Evolutionary conservation across 2,329 filamentous ascomycete species (phyloP).

Genomic region (Phaeosphaeriaceae sp.): DNA sequence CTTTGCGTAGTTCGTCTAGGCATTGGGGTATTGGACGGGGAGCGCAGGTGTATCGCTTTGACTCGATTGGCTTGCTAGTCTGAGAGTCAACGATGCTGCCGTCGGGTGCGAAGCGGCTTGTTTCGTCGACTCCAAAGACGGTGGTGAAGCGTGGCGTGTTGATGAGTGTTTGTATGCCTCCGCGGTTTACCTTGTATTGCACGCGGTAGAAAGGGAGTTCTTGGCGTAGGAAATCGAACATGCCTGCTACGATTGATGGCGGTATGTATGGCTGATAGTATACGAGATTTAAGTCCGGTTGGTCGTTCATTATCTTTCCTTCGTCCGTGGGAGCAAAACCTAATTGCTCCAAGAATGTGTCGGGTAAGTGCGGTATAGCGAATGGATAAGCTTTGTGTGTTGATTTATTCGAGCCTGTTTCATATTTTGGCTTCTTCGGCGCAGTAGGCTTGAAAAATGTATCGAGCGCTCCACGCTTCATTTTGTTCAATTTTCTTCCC

Average conservation of each 20-base stretch:
- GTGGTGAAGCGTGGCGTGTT: conserved; percentile 67
- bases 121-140: conserved; percentile 68
- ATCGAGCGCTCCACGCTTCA: conserved; percentile 69
- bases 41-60: conserved; percentile 62
- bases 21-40: conserved; percentile 76
- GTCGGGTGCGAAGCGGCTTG: conserved; percentile 60
- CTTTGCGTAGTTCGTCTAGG: conserved; percentile 66
- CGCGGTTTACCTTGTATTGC: conserved; percentile 73
- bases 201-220: conserved; percentile 79
- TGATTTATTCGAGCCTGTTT: conserved; percentile 37
- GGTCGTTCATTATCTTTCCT: conserved; percentile 66
- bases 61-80: conserved; percentile 48
- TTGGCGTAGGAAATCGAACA: conserved; percentile 75
- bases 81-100: conserved; percentile 52
- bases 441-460: conserved; percentile 66
- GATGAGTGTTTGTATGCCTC: conserved; percentile 67
- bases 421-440: conserved; percentile 50
- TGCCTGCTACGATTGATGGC: conserved; percentile 58
- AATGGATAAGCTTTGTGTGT: conserved; percentile 61
- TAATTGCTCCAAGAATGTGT: conserved; percentile 50
- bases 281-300: conserved; percentile 73
- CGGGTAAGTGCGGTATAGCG: conserved; percentile 57
- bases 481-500: too few species aligned
- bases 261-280: conserved; percentile 79
- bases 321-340: conserved; percentile 58